A percentile compares a stretch with the other conserved stretches of the same genome.
phyloP scores from a whole-genome alignment of 495 filamentous ascomycete species.

The Haplographium delicatum region DNA sequence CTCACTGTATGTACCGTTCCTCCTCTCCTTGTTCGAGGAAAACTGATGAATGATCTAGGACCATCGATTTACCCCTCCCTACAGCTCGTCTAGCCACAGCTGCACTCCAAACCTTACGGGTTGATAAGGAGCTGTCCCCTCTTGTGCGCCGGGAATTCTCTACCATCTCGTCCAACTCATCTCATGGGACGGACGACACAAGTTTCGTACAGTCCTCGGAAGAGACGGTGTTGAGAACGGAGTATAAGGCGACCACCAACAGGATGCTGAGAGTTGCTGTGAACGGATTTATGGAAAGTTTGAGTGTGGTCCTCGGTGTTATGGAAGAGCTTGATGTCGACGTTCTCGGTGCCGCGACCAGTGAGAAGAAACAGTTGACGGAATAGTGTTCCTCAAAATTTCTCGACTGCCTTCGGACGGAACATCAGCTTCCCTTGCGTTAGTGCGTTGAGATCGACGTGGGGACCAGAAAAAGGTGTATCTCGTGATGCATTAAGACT shows the following conservation, averaged over 20 bases:
- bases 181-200: constrained; percentile 20
- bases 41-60: constrained; percentile 41
- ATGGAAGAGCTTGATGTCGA: constrained; percentile 90
- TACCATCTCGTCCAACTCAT: constrained; percentile 35
- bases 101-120: constrained; percentile 69
- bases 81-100: constrained; percentile 71
- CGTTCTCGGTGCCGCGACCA: constrained; percentile 54
- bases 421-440: no score
- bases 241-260: constrained; percentile 87
- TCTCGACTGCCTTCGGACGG: no score
- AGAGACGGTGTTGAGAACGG: constrained; percentile 58
- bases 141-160: constrained; percentile 69
- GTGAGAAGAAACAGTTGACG: no score
- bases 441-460: no score
- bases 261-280: constrained; percentile 95
- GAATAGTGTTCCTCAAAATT: no score
- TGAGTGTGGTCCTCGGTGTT: constrained; percentile 74
- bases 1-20: constrained; percentile 48
- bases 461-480: no score
- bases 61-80: constrained; percentile 78
- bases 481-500: no score
- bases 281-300: constrained; percentile 95
- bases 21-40: not conserved
- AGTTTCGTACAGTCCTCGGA: constrained; percentile 18
- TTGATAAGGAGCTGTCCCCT: constrained; percentile 84